Evolutionary conservation across 108 stramenopile species (phyloP).

Genomic region (Nitzschia putrida): DNA sequence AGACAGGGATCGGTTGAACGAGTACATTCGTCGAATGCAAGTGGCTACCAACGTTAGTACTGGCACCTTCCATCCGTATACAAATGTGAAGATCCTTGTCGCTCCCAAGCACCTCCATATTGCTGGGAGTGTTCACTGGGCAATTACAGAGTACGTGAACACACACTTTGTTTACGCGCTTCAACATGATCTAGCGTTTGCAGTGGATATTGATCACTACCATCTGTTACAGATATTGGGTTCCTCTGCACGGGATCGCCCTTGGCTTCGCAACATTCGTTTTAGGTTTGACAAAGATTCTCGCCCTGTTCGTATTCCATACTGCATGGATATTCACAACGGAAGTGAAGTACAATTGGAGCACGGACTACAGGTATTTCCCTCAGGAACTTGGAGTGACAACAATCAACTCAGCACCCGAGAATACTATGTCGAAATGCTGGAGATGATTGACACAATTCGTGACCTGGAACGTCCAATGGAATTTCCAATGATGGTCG

Average conservation of each 20-base stretch:
- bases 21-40: too few relatives aligned
- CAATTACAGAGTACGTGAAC: not conserved
- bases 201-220: not conserved
- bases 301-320: not conserved
- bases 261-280: not conserved
- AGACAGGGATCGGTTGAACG: not conserved
- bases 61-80: slow-evolving; percentile 9
- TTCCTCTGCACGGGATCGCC: not conserved
- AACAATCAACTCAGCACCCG: slow-evolving; percentile 10
- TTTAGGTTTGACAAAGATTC: not conserved
- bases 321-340: not conserved
- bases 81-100: not conserved
- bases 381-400: not conserved
- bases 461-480: not conserved
- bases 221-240: not conserved
- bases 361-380: slow-evolving; percentile 2
- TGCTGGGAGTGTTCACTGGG: slow-evolving; percentile 5
- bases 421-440: slow-evolving; percentile 1
- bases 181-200: slow-evolving; percentile 8
- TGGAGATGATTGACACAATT: slow-evolving; percentile 2
- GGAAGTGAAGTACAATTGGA: not conserved
- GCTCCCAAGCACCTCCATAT: too few relatives aligned
- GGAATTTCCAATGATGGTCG: not conserved
- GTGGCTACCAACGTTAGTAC: not conserved
- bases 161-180: slow-evolving; percentile 1